These are phyloP conservation scores for Pseudocercospora ulei DNA, from an alignment of 2,329 filamentous ascomycete genomes.

Conservation along the genomic window DNA sequence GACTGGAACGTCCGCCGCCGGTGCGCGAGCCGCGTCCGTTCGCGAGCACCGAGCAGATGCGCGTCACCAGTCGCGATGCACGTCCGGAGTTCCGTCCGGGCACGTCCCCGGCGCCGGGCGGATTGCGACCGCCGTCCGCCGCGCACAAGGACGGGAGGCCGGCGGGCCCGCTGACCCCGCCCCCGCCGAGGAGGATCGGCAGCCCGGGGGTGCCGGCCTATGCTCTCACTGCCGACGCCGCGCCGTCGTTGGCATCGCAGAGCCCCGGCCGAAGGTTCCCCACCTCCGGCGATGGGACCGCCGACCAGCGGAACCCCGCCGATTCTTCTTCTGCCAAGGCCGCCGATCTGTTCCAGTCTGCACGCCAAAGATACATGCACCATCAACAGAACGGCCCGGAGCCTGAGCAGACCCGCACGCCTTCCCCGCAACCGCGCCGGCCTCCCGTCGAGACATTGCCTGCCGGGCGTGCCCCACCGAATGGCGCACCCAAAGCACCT, in stretches of 20 bases:
- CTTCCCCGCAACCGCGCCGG: slow-evolving; percentile 15
- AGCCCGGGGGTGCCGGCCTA: not conserved
- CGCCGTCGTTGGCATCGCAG: slow-evolving; percentile 16
- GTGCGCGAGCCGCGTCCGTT: slow-evolving; percentile 24
- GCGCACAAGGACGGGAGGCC: slow-evolving; percentile 4
- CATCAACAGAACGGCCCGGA: slow-evolving; percentile 16
- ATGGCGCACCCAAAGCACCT: slow-evolving; percentile 15
- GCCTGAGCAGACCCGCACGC: slow-evolving; percentile 7
- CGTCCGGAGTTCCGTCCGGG: slow-evolving; percentile 24
- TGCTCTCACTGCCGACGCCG: slow-evolving; percentile 7
- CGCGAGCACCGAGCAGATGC: slow-evolving; percentile 34
- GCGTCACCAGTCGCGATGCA: slow-evolving; percentile 27
- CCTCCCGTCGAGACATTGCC: slow-evolving; percentile 20
- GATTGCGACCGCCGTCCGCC: slow-evolving; percentile 1
- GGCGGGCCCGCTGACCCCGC: slow-evolving; percentile 2
- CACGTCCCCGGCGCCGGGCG: slow-evolving; percentile 24
- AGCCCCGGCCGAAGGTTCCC: slow-evolving; percentile 22
- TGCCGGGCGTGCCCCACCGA: slow-evolving; percentile 10
- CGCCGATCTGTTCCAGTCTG: slow-evolving; percentile 24
- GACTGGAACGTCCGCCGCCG: slow-evolving; percentile 12
- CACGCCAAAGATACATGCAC: slow-evolving; percentile 25
- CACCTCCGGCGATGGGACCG: slow-evolving; percentile 18
- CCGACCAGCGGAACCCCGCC: slow-evolving; percentile 17
- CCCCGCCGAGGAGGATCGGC: not conserved
- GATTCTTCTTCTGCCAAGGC: slow-evolving; percentile 16